These are phyloP conservation scores for Hylodesmum podocarpum DNA, from an alignment of 306 rosid genomes.

Conservation along the genomic window DNA sequence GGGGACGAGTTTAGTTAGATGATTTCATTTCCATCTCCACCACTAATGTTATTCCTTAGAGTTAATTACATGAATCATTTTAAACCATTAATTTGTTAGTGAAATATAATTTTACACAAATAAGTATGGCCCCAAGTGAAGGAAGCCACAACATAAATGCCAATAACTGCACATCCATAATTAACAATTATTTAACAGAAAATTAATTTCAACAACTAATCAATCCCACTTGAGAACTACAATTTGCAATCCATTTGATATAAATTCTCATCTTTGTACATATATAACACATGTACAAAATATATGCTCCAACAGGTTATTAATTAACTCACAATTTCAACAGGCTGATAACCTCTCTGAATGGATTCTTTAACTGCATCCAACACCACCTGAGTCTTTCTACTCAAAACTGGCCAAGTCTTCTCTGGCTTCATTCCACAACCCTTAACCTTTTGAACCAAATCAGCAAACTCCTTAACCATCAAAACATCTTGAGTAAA, in stretches of 20 bases:
- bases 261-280: constrained; percentile 2
- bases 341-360: constrained; percentile 27
- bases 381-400: constrained; percentile 37
- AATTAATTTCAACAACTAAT: background rate
- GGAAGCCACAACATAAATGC: background rate
- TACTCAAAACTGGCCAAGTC: constrained; percentile 24
- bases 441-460: constrained; percentile 24
- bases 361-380: constrained; percentile 48
- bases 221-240: background rate
- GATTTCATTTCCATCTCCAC: background rate
- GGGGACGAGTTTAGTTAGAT: too few species aligned
- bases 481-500: constrained; percentile 39
- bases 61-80: background rate
- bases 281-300: background rate
- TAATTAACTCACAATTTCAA: constrained; percentile 18
- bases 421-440: constrained; percentile 31
- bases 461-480: constrained; percentile 36
- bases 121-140: background rate
- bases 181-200: too few species aligned
- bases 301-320: background rate
- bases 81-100: background rate
- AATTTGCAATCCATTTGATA: background rate
- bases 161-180: background rate
- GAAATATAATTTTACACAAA: background rate
- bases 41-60: background rate